Evolutionary conservation across 2,329 filamentous ascomycete species (phyloP), one percentile per base, ranked within the genome.

Genomic region (Hypoxylon sp.): DNA sequence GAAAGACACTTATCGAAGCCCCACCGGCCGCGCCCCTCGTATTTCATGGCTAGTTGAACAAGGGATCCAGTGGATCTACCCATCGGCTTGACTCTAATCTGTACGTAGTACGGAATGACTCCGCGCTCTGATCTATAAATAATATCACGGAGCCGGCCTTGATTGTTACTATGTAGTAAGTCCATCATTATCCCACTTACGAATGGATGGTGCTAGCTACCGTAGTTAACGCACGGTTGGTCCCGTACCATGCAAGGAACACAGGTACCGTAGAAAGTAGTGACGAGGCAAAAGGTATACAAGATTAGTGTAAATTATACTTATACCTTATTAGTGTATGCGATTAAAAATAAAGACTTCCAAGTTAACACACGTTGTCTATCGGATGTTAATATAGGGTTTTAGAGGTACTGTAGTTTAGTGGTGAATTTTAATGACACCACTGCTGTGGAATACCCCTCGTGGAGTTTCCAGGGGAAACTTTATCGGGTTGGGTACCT

Each of bases 1-100:
- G 14, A 17, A 47, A 47, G 19, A n/a, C 6, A 33, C 17, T 33
- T 57, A 47, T 35, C 26, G 42, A 35, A 46, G 37, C 37, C 39
- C 53, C 53, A 39, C 52, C 22, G 13, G 19, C 53, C 53, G 53
- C 53, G 54, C 54, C 54, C 39, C 54, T 57, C 54, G 39, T 57
- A 57, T 57, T 57, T 47, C 17, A 47, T 11, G 47, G 37, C 37
- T 24, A 10, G 26, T 42, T 29, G 26, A 35, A 39, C 39, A 35
- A 47, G 54, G 54, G 26, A 11, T 42, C 42, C 6, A 31, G 39
- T 22, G 26, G n/a, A 57, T 33, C 19, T 35, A 29, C 33, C 6
- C 29, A 57, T 24, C 10, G 26, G 14, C n/a, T 57, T 35, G n/a
- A 39, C 37, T 19, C 29, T 39, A 39, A 26, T 29, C 14, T 6